Evolutionary conservation across 1,139 yeast genomes (phyloP).

Genomic region (Candida pseudoviswanathii): DNA sequence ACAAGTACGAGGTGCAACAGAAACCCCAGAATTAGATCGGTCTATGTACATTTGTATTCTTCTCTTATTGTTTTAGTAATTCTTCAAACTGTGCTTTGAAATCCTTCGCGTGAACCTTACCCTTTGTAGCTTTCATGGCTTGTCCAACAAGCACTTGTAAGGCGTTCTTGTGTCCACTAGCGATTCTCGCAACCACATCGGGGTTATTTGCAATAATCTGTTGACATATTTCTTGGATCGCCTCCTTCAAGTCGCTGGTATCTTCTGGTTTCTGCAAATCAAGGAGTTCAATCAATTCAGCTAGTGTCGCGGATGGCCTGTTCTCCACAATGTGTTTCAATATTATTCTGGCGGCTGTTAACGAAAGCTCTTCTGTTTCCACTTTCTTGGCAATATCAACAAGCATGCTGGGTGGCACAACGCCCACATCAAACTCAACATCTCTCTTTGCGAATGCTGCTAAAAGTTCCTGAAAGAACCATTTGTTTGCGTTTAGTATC

Average conservation of each 20-base stretch:
- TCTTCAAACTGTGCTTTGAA: constrained; percentile 47
- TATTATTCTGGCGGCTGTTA: constrained; percentile 66
- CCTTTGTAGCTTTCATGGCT: constrained; percentile 79
- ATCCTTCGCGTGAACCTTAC: constrained; percentile 57
- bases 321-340: constrained; percentile 59
- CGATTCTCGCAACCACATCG: constrained; percentile 58
- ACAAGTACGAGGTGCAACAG: constrained; percentile 8
- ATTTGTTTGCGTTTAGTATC: constrained; percentile 57
- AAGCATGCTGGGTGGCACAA: constrained; percentile 32
- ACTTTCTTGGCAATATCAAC: constrained; percentile 30
- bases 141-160: constrained; percentile 79
- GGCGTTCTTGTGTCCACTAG: constrained; percentile 62
- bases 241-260: constrained; percentile 38
- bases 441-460: constrained; percentile 66
- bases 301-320: constrained; percentile 35
- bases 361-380: constrained; percentile 24
- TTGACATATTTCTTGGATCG: constrained; percentile 54
- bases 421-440: constrained; percentile 33
- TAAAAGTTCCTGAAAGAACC: constrained; percentile 81
- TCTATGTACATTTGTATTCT: background rate
- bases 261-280: constrained; percentile 50
- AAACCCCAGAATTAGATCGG: constrained; percentile 1
- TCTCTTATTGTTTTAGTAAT: constrained; percentile 17
- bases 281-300: constrained; percentile 53
- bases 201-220: constrained; percentile 53